A percentile compares a stretch with the other conserved stretches of the same genome.
Conservation (phyloP, 257 asterid genomes). For the Scutellaria barbata region DNA sequence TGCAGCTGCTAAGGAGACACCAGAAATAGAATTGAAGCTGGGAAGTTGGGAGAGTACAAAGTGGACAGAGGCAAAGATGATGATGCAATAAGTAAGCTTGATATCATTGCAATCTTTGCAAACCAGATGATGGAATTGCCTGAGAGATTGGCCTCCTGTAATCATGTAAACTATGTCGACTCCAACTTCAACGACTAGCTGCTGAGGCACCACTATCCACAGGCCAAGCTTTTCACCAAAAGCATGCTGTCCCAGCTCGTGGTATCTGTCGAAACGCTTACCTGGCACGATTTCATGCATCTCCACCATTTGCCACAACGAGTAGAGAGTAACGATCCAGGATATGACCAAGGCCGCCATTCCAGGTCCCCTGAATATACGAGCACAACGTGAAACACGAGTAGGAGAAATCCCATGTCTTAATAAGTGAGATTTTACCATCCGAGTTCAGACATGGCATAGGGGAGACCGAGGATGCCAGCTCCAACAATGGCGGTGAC, state of each 20-base stretch:
- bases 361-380: constrained; percentile 47
- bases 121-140: constrained; percentile 30
- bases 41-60: constrained; percentile 46
- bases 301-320: constrained; percentile 52
- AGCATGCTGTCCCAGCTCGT: constrained; percentile 48
- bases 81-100: constrained; percentile 38
- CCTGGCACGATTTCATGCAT: constrained; percentile 46
- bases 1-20: constrained; percentile 44
- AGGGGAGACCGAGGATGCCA: constrained; percentile 58
- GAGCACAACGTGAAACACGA: too few relatives aligned
- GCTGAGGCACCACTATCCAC: constrained; percentile 47
- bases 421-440: constrained; percentile 38
- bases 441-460: constrained; percentile 54
- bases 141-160: constrained; percentile 40
- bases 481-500: constrained; percentile 64
- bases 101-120: constrained; percentile 32
- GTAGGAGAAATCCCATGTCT: too few relatives aligned
- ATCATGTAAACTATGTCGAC: constrained; percentile 49
- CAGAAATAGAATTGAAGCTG: constrained; percentile 46
- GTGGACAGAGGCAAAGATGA: constrained; percentile 46
- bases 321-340: constrained; percentile 43
- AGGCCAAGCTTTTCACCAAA: constrained; percentile 44
- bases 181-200: constrained; percentile 42
- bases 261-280: constrained; percentile 45
- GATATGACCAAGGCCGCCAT: constrained; percentile 34